Conservation (phyloP, 768 basidiomycete genomes). For the Leucosporidium creatinivorum region DNA sequence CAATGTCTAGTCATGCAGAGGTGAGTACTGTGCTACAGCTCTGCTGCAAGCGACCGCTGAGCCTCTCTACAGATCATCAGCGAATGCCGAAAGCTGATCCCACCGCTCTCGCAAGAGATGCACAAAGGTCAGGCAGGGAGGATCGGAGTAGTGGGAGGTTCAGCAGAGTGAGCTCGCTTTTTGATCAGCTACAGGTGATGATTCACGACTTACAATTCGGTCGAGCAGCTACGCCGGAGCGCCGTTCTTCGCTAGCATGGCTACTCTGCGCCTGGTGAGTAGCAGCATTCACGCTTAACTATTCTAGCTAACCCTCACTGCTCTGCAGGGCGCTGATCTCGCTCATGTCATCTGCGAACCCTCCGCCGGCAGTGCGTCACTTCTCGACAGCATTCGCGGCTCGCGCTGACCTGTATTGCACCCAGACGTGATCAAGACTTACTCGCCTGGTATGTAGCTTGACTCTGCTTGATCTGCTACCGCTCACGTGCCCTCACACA, state of each 20-base stretch:
- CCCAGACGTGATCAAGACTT: conserved; percentile 78
- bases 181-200: neutral
- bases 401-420: too few relatives aligned
- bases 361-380: conserved; percentile 55
- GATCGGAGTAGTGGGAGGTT: conserved; percentile 88
- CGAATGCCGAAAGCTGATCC: conserved; percentile 52
- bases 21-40: too few relatives aligned
- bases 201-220: neutral
- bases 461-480: neutral
- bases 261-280: conserved; percentile 71
- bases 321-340: conserved; percentile 69
- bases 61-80: neutral
- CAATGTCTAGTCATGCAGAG: too few relatives aligned
- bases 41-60: too few relatives aligned
- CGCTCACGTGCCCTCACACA: conserved; percentile 3
- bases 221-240: conserved; percentile 80
- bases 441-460: conserved; percentile 55
- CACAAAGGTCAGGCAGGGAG: conserved; percentile 81
- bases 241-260: conserved; percentile 89
- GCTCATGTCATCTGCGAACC: conserved; percentile 98
- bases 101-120: conserved; percentile 75
- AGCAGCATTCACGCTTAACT: too few relatives aligned
- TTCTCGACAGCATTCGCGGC: too few relatives aligned
- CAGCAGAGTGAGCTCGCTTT: conserved; percentile 64
- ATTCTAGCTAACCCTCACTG: neutral